phyloP scores from a whole-genome alignment of 2,329 filamentous ascomycete genomes.

The Fusarium virguliforme region DNA sequence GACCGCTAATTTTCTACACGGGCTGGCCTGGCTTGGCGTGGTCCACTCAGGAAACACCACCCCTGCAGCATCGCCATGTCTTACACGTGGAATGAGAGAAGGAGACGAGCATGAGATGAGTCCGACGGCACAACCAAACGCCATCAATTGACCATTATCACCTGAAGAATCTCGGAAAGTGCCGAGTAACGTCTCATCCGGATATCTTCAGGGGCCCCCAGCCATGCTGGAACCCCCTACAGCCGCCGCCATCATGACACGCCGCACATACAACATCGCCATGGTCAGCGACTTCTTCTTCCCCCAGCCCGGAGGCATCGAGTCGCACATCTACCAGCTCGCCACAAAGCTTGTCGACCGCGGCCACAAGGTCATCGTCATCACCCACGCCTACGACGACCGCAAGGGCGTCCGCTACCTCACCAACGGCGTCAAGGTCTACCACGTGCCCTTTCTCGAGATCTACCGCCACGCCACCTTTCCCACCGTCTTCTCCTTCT shows the following conservation, averaged over 20 bases:
- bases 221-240: constrained; percentile 38
- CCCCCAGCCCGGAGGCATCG: constrained; percentile 94
- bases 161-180: constrained; percentile 18
- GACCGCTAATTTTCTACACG: constrained; percentile 56
- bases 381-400: constrained; percentile 94
- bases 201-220: constrained; percentile 2
- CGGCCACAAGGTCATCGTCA: constrained; percentile 97
- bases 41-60: constrained; percentile 35
- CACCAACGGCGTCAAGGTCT: constrained; percentile 98
- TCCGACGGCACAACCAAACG: background rate
- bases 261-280: constrained; percentile 77
- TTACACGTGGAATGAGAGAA: constrained; percentile 44
- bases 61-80: constrained; percentile 26
- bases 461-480: constrained; percentile 96
- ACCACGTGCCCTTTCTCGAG: constrained; percentile 95
- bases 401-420: constrained; percentile 94
- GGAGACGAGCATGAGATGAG: constrained; percentile 35
- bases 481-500: constrained; percentile 98
- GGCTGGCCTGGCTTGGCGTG: constrained; percentile 27
- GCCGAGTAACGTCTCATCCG: constrained; percentile 5
- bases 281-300: constrained; percentile 99
- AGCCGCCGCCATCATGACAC: constrained; percentile 62
- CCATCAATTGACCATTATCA: background rate
- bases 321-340: constrained; percentile 98
- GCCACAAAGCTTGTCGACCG: constrained; percentile 97